Evolutionary conservation across 2,329 filamentous ascomycete species (phyloP).

Genomic region (Aspergillus arachidicola): DNA sequence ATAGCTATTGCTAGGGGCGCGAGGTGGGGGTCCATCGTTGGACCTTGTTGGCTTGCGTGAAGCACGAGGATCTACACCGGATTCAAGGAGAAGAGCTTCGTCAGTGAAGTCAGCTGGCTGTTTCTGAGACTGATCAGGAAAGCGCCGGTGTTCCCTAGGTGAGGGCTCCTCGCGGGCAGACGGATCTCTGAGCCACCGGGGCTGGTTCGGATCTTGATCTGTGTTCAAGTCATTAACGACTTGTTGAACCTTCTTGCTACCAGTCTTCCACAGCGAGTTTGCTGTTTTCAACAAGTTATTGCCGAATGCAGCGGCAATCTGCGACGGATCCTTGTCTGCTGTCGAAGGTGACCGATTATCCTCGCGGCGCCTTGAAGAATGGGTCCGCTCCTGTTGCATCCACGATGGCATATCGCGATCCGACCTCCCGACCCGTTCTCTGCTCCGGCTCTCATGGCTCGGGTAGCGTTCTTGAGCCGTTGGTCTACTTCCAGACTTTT

Average conservation of each 20-base stretch:
- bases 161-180: conserved; percentile 33
- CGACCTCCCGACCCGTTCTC: conserved; percentile 28
- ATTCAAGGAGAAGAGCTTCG: conserved; percentile 51
- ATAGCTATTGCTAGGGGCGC: conserved; percentile 21
- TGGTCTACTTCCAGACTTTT: conserved; percentile 57
- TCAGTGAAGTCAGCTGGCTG: conserved; percentile 55
- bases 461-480: conserved; percentile 21
- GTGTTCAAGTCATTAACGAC: conserved; percentile 82
- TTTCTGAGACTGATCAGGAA: conserved; percentile 18
- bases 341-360: conserved; percentile 44
- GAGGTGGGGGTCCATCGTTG: conserved; percentile 24
- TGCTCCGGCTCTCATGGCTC: conserved; percentile 27
- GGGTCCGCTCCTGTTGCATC: conserved; percentile 58
- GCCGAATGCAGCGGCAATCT: conserved; percentile 79
- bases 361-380: conserved; percentile 27
- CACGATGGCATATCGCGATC: conserved; percentile 56
- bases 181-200: conserved; percentile 91
- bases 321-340: conserved; percentile 73
- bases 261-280: conserved; percentile 91
- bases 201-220: conserved; percentile 76
- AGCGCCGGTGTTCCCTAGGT: conserved; percentile 25
- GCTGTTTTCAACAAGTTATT: conserved; percentile 88
- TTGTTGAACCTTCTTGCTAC: conserved; percentile 89
- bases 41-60: conserved; percentile 30
- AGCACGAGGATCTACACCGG: conserved; percentile 28